These are phyloP conservation scores for Ogataea parapolymorpha DNA, from an alignment of 805 yeast genomes.

Conservation along the genomic window DNA sequence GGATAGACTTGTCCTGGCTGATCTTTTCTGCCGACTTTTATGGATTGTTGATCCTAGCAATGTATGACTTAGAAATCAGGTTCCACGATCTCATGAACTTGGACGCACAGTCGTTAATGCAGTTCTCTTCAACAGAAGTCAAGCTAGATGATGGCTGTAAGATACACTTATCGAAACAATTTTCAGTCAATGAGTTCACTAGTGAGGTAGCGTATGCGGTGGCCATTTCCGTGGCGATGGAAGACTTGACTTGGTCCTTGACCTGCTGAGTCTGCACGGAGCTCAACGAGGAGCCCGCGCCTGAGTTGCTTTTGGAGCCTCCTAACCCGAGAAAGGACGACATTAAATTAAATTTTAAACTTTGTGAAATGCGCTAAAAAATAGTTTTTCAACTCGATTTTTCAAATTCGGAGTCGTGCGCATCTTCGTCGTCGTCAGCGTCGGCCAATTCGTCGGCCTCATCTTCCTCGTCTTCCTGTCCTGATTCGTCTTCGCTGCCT, in stretches of 20 bases:
- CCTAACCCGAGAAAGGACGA: constrained; percentile 34
- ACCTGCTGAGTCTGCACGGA: constrained; percentile 38
- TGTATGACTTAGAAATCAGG: constrained; percentile 70
- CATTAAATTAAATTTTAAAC: constrained; percentile 17
- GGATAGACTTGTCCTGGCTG: too few relatives aligned
- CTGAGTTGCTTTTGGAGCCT: constrained; percentile 16
- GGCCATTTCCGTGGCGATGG: constrained; percentile 79
- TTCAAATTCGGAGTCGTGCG: constrained; percentile 13
- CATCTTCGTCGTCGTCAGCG: constrained; percentile 30
- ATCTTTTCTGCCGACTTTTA: neutral
- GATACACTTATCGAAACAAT: constrained; percentile 82
- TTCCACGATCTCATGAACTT: constrained; percentile 94
- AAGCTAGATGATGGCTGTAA: constrained; percentile 53
- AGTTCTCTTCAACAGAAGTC: constrained; percentile 52
- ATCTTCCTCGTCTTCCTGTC: constrained; percentile 26
- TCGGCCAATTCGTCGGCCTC: constrained; percentile 28
- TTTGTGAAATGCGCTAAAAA: constrained; percentile 2
- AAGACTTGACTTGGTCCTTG: constrained; percentile 62
- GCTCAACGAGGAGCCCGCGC: constrained; percentile 10
- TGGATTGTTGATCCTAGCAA: constrained; percentile 52
- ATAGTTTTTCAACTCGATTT: neutral
- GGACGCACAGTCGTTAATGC: constrained; percentile 75
- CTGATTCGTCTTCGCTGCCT: constrained; percentile 15
- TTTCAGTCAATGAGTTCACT: constrained; percentile 78
- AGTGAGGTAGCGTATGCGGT: constrained; percentile 88